Evolutionary conservation across 1,284 basidiomycete genomes (phyloP), one percentile per base, ranked within the genome.

Genomic region (Ustilago crameri): DNA sequence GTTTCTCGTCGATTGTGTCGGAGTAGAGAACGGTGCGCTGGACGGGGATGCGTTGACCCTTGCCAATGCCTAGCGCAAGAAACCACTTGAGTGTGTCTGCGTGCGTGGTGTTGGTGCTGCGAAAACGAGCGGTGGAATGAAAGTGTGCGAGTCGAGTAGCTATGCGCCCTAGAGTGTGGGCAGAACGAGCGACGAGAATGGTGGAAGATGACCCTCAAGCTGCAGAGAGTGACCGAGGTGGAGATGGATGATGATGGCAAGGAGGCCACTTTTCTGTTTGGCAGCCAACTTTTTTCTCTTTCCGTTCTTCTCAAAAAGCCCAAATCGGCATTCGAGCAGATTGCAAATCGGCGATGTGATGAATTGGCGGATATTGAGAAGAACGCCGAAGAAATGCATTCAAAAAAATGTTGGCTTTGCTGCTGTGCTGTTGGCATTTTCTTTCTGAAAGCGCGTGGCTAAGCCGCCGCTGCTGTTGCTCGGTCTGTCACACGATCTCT

Each of bases 21-120:
- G 62, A 71, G 32, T 58, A 60, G 38, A 71, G 58, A 10, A 62
- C 23, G 3, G 58, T 71, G 15, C 51, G 51, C 34, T 51, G 53
- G 18, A 60, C 3, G 22, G 67, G 50, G 10, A 60, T 23, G 20
- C 67, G 67, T 44, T 70, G 67, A 18, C 61, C 67, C 51, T 51
- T 37, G n/a, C 9, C 53, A 8, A 70, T 54, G 14, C 67, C 67
- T 9, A 70, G 54, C 3, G 62, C 51, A 18, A 59, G 3, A 37
- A 70, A 58, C 62, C 67, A 70, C 26, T 57, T 26, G 27, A 15
- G 18, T 5, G 59, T 12, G 9, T 50, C 40, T 22, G 17, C 41
- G 14, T n/a, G 42, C 10, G 2, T 38, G 20, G 35, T 37, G 17
- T 8, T n/a, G 15, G 32, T 17, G 9, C 14, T 22, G 26, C 15